Evolutionary conservation across 345 rosid genomes (phyloP).

Genomic region (Ceriops decandra): DNA sequence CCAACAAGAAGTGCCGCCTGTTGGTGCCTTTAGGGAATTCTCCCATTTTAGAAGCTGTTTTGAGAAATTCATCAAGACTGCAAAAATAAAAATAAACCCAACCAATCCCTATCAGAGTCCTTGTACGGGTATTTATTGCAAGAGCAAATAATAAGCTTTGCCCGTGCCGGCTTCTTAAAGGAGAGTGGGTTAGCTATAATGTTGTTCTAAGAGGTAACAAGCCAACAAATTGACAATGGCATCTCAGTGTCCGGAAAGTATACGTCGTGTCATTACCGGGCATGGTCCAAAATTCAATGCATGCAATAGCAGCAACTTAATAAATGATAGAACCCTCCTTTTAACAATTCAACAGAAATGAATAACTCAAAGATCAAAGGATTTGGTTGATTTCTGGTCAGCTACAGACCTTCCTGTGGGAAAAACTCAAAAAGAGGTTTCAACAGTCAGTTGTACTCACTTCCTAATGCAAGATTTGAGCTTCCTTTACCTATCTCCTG

Average conservation of each 20-base stretch:
- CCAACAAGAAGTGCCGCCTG: background rate
- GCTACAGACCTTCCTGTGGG: too few relatives aligned
- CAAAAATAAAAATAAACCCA: background rate
- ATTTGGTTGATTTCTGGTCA: too few relatives aligned
- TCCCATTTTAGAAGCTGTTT: background rate
- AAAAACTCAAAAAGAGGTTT: background rate
- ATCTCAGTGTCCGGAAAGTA: background rate
- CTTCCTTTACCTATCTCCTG: background rate
- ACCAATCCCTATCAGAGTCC: constrained; percentile 11
- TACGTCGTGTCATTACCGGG: background rate
- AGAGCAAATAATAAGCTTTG: background rate
- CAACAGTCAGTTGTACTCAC: too few relatives aligned
- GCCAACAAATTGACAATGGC: background rate
- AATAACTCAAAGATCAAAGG: too few relatives aligned
- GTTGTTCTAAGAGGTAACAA: background rate
- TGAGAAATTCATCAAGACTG: background rate
- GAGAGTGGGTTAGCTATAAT: constrained; percentile 3
- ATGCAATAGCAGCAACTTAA: too few relatives aligned
- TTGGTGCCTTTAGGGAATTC: background rate
- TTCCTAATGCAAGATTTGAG: background rate
- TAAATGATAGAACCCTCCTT: too few relatives aligned
- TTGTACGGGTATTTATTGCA: constrained; percentile 11
- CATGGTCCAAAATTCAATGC: background rate
- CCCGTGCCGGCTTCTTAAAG: constrained; percentile 10
- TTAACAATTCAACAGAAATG: too few relatives aligned